Base-by-base conservation (phyloP, 179 eudicot species). In the Amaranthus tricolor region DNA sequence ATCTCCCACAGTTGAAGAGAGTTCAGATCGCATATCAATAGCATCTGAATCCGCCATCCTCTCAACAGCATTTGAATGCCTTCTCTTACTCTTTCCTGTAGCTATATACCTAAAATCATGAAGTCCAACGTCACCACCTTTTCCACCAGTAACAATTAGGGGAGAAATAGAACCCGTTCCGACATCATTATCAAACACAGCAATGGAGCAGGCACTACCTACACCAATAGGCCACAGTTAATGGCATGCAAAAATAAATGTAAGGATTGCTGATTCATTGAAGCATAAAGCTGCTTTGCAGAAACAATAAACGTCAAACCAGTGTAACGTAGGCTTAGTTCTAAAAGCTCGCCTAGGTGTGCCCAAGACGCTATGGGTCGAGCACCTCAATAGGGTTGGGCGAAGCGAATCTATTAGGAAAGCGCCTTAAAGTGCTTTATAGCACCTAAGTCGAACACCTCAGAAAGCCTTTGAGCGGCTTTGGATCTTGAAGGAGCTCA, bases 61-160 rank as follows among this genome's bases (percentile, higher is more conserved):
- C 62, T 94, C 94, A 68, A 64, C 77, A 71, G 80, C 70, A 65
- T 83, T 85, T 50, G 83, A 78, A 73, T 87, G 88, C 81, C 86
- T 88, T 72, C 88, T 84, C 79, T 93, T 95, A 49, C 85, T 84
- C 79, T 86, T 93, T 76, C 99, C 97, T 19, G 99, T 95, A 52
- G 97, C 99, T 78, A 95, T 91, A 81, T 95, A 95, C n/a, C 99
- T 97, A 82, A 95, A 95, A 83, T 95, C 99, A 77, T 95, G 99
- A 85, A 95, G 92, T 72, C 97, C 99, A 68, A 95, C 88, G 77
- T 95, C 99, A 48, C 99, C 99, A 52, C 88, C 88, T 85, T 87
- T 95, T 60, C 99, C 99, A 51, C 99, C 99, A 17, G 95, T 95
- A 79, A 95, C 87, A 78, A 95, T 93, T 49, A 90, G 85, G 8